Percentiles rank a stretch among this genome's conserved stretches.
These are phyloP conservation scores for Neobulgaria alba DNA, from an alignment of 2,329 filamentous ascomycete genomes.

Conservation along the genomic window DNA sequence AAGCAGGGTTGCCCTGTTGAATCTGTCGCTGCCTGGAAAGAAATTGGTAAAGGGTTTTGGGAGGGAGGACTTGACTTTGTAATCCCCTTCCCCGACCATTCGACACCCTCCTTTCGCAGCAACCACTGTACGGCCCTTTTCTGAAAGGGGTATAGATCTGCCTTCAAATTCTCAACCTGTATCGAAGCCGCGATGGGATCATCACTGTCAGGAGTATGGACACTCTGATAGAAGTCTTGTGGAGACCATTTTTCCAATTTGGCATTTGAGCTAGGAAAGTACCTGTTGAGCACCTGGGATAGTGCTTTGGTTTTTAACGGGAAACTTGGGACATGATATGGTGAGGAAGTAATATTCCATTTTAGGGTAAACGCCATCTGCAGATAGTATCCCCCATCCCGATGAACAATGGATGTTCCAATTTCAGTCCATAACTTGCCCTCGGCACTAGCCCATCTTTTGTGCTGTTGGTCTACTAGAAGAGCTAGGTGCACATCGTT, in stretches of 20 bases:
- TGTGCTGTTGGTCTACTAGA: conserved; percentile 14
- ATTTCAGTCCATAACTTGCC: conserved; percentile 26
- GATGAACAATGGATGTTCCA: conserved; percentile 15
- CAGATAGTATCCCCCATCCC: conserved; percentile 16
- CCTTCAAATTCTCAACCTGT: conserved; percentile 36
- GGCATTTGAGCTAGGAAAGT: conserved; percentile 22
- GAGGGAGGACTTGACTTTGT: neutral
- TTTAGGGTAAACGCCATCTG: conserved; percentile 22
- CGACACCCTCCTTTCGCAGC: conserved; percentile 54
- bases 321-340: conserved; percentile 11
- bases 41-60: conserved; percentile 21
- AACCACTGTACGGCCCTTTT: conserved; percentile 63
- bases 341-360: conserved; percentile 25
- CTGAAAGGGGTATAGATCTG: conserved; percentile 63
- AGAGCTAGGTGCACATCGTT: conserved; percentile 22
- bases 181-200: conserved; percentile 34
- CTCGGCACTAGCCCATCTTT: conserved; percentile 16
- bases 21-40: conserved; percentile 40
- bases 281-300: conserved; percentile 21
- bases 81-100: conserved; percentile 31
- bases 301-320: conserved; percentile 14
- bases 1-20: conserved; percentile 39
- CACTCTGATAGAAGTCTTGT: conserved; percentile 60
- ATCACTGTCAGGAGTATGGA: conserved; percentile 48
- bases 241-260: conserved; percentile 33